phyloP scores from a whole-genome alignment of 2,329 filamentous ascomycete genomes.

The Fusarium chlamydosporum region DNA sequence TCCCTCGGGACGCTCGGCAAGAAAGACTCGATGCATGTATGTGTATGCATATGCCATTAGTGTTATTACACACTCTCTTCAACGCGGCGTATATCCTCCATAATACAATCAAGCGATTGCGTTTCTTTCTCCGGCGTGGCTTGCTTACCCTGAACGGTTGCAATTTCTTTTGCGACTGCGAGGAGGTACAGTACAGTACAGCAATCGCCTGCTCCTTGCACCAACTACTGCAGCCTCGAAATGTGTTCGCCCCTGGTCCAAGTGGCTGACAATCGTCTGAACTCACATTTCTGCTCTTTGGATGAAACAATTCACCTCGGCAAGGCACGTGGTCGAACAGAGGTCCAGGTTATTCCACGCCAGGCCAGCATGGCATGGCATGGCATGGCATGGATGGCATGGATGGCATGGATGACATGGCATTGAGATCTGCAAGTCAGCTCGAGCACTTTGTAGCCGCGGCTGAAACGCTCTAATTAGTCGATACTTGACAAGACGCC shows the following conservation, averaged over 20 bases:
- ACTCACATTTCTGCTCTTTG: slow-evolving; percentile 6
- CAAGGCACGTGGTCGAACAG: slow-evolving; percentile 16
- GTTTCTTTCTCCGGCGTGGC: slow-evolving; percentile 7
- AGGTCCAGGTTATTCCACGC: slow-evolving; percentile 1
- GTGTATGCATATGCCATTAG: neutral
- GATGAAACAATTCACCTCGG: slow-evolving; percentile 36
- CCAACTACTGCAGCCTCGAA: slow-evolving; percentile 3
- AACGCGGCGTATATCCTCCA: neutral
- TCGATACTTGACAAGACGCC: slow-evolving; percentile 15
- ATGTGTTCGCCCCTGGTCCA: slow-evolving; percentile 4
- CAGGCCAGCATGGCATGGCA: slow-evolving; percentile 6
- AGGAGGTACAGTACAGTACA: neutral
- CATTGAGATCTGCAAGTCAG: slow-evolving; percentile 14
- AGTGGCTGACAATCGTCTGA: slow-evolving; percentile 22
- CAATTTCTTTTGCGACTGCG: neutral
- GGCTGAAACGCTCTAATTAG: slow-evolving; percentile 8
- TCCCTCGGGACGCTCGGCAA: slow-evolving; percentile 25
- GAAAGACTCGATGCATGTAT: neutral
- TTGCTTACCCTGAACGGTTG: neutral
- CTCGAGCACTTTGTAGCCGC: slow-evolving; percentile 7
- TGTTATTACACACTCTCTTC: neutral
- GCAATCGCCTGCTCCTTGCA: slow-evolving; percentile 4
- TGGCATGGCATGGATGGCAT: no score
- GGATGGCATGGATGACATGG: slow-evolving; percentile 20
- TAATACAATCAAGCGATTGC: slow-evolving; percentile 35